Conservation (phyloP, 805 yeast species). For the Candida hungchunana region DNA sequence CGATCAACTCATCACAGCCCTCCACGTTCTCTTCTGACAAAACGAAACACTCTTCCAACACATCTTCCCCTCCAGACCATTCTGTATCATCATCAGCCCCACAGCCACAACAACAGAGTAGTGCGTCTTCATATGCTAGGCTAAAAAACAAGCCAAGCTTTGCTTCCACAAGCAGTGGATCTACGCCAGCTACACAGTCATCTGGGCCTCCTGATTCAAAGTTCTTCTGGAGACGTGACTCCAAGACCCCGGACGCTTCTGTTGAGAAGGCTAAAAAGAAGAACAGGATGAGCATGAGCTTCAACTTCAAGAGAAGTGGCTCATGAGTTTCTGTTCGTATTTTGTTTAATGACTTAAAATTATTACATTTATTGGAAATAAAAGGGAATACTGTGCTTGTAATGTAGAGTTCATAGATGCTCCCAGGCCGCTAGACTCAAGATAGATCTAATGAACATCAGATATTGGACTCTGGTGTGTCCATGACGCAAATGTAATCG, state of each 20-base stretch:
- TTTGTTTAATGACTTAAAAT: not conserved
- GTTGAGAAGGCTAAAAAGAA: conserved; percentile 18
- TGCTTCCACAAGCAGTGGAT: conserved; percentile 2
- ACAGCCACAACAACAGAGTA: conserved; percentile 4
- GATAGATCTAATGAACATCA: too few relatives aligned
- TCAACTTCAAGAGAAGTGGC: conserved; percentile 10
- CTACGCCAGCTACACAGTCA: conserved; percentile 2
- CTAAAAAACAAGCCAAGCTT: conserved; percentile 7
- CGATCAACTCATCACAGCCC: conserved; percentile 17
- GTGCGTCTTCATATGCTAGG: conserved; percentile 2
- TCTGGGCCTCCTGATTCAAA: conserved; percentile 3
- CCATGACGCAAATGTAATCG: too few relatives aligned
- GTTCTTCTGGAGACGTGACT: conserved; percentile 21
- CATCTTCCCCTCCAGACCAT: too few relatives aligned
- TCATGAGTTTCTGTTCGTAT: not conserved
- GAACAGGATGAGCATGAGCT: conserved; percentile 25
- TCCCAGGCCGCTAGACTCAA: too few relatives aligned
- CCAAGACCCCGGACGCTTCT: conserved; percentile 6
- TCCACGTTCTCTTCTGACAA: conserved; percentile 19
- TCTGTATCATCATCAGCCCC: too few relatives aligned
- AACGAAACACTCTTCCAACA: too few relatives aligned
- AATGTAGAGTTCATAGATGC: too few relatives aligned
- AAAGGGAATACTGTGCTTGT: too few relatives aligned
- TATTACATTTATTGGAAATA: too few relatives aligned
- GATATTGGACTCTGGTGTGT: too few relatives aligned